phyloP scores from a whole-genome alignment of 2,329 filamentous ascomycete species.

The Penicillium sp. region DNA sequence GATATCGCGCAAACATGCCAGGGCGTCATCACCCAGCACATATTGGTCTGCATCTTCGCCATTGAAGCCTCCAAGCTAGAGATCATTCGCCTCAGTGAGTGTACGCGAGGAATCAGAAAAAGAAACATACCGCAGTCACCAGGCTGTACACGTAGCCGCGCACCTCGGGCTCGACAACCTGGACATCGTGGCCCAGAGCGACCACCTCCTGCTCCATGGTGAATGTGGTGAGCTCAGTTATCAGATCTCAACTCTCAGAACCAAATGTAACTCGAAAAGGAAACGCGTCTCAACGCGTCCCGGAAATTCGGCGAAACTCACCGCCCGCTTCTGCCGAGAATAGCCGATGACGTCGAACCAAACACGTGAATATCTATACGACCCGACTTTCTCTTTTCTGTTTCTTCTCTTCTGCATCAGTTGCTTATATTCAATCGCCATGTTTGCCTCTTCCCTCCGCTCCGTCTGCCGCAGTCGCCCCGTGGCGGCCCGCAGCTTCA shows the following conservation, averaged over 20 bases:
- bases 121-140: conserved; percentile 73
- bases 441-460: conserved; percentile 37
- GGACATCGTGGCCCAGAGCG: conserved; percentile 42
- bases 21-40: conserved; percentile 83
- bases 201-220: conserved; percentile 42
- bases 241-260: not conserved
- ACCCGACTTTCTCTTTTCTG: conserved; percentile 2
- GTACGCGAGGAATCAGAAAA: conserved; percentile 14
- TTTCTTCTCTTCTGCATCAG: not conserved
- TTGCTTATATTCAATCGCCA: conserved; percentile 7
- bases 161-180: conserved; percentile 80
- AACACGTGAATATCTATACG: conserved; percentile 22
- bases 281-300: conserved; percentile 24
- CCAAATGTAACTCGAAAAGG: conserved; percentile 17
- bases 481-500: conserved; percentile 57
- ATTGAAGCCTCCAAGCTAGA: conserved; percentile 76
- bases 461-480: conserved; percentile 30
- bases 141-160: conserved; percentile 90
- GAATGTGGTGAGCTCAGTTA: conserved; percentile 4
- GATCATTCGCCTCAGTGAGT: conserved; percentile 7
- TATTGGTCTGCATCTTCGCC: conserved; percentile 76
- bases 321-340: conserved; percentile 19
- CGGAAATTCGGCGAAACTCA: conserved; percentile 20
- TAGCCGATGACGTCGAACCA: conserved; percentile 24
- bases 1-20: conserved; percentile 86